Base-by-base conservation (phyloP, 352 stramenopile genomes). In the Phytophthora kernoviae region DNA sequence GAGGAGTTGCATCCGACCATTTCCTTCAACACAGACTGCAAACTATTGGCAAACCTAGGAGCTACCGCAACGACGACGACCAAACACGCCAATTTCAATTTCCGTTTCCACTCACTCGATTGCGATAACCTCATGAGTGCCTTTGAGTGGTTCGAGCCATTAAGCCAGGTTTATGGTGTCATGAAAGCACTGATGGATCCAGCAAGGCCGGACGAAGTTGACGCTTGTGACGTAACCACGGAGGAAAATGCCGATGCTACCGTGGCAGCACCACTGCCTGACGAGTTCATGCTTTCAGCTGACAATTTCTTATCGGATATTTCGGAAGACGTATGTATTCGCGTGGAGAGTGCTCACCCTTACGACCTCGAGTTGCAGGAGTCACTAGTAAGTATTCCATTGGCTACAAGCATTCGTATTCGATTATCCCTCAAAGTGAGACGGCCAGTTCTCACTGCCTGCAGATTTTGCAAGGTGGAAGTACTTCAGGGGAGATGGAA, bases 221-320 rank as follows among this genome's bases (percentile, higher is more conserved):
- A 36, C 1, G 47, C 20, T 49, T n/a, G 17, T 33, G 57, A 42
- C 9, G 30, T 56, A 11, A 33, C 36, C 33, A 30, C 5, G 9
- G 44, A 56, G n/a, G 52, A 58, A 47, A 2, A 27, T 17, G 36
- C 18, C 15, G 49, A 58, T 8, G 7, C 40, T 39, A 26, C 12
- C 4, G 1, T 52, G 53, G 37, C 48, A 2, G 37, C 46, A 36
- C 53, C 63, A 12, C 57, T 96, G 2, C 86, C 86, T 0, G 79
- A 94, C 56, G 87, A 96, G 45, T 96, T 96, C 48, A 82, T 96
- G 75, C 78, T 96, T 15, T 92, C 86, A 14, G 87, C 87, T 10
- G 87, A 96, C 54, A 96, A 93, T 43, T 96, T 96, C 42, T 58
- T 96, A 37, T 91, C 84, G 0, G 79, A 93, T 43, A 87, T 96